These are phyloP conservation scores for Eudorina sp. DNA, from an alignment of 139 green algal genomes.

Conservation along the genomic window DNA sequence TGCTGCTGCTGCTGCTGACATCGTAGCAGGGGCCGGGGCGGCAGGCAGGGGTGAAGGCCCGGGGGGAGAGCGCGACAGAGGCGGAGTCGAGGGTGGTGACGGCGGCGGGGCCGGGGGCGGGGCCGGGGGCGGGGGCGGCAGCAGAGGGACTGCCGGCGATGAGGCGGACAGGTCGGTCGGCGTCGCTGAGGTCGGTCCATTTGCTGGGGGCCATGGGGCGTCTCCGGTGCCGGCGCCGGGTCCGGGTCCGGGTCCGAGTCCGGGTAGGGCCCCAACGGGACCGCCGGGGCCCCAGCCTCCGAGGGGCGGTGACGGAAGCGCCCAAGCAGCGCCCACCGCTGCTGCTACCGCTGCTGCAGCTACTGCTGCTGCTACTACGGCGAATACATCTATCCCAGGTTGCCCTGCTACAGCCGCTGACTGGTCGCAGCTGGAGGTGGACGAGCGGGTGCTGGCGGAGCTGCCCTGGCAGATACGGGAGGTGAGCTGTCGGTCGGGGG, in stretches of 20 bases:
- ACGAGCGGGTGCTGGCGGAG: constrained; percentile 37
- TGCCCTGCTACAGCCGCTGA: background rate
- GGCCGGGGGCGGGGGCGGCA: too few species aligned
- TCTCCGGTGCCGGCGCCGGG: too few species aligned
- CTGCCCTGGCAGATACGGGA: constrained; percentile 29
- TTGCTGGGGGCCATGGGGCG: too few species aligned
- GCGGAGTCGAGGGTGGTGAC: background rate
- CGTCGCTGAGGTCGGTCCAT: too few species aligned
- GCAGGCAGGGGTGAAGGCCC: background rate
- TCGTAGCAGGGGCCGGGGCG: too few species aligned
- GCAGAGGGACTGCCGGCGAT: too few species aligned
- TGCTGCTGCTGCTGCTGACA: background rate
- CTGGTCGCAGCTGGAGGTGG: constrained; percentile 14
- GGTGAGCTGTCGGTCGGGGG: background rate
- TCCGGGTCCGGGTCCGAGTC: too few species aligned
- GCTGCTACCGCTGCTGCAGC: background rate
- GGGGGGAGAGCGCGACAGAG: background rate
- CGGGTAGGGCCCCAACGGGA: background rate
- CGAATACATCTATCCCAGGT: background rate
- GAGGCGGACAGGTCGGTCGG: too few species aligned
- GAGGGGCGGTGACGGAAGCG: too few species aligned
- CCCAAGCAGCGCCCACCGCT: background rate
- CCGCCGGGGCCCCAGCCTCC: background rate
- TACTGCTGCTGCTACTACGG: background rate
- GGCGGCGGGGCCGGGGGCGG: background rate